These are phyloP conservation scores for Fraxinus anomala DNA, from an alignment of 257 asterid genomes.

Conservation along the genomic window DNA sequence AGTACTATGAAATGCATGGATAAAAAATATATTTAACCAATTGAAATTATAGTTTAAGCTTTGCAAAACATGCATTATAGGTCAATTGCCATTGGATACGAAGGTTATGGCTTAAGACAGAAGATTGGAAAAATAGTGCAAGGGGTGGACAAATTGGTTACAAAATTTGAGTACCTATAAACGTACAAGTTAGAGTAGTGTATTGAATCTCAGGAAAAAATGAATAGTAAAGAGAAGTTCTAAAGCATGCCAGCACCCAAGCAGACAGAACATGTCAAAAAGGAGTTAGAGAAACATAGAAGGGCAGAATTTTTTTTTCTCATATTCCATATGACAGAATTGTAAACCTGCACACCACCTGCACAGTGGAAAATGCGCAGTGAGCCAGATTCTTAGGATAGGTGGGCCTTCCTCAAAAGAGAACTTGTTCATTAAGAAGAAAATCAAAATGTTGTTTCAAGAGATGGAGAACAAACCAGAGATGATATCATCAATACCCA, in stretches of 20 bases:
- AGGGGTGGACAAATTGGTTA: not conserved
- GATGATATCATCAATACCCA: constrained; percentile 45
- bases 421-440: not conserved
- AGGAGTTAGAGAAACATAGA: constrained; percentile 29
- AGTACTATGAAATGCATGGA: no score
- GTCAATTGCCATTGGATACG: not conserved
- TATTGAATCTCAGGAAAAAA: not conserved
- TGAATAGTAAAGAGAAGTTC: not conserved
- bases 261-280: constrained; percentile 31
- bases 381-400: constrained; percentile 51
- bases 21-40: no score
- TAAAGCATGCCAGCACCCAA: constrained; percentile 19
- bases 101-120: not conserved
- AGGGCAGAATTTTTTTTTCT: constrained; percentile 28
- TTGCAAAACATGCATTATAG: no score
- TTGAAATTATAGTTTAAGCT: no score
- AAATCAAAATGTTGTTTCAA: constrained; percentile 2
- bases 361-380: constrained; percentile 97
- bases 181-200: not conserved
- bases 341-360: constrained; percentile 95
- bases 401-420: constrained; percentile 26
- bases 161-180: not conserved
- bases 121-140: not conserved
- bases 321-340: constrained; percentile 70
- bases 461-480: constrained; percentile 60